A percentile compares a stretch with the other conserved stretches of the same genome.
Evolutionary conservation across 2,329 filamentous ascomycete species (phyloP).

Genomic region (Tothia fuscella): DNA sequence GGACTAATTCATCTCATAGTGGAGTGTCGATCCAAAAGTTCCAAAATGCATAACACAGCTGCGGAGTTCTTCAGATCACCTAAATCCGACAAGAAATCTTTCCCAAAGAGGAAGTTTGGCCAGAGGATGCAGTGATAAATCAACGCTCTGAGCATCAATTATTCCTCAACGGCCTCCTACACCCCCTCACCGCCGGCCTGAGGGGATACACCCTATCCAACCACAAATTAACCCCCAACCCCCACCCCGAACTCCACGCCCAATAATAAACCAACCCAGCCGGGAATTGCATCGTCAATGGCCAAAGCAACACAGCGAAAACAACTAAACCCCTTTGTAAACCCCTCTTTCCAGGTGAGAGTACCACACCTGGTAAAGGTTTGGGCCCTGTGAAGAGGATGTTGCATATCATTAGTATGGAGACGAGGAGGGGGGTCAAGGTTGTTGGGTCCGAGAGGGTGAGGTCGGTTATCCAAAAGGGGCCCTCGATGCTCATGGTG

Average conservation of each 20-base stretch:
- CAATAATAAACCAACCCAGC: conserved; percentile 10
- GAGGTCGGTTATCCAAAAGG: conserved; percentile 3
- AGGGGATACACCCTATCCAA: not conserved
- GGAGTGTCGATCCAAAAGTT: too few species aligned
- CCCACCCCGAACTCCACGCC: conserved; percentile 6
- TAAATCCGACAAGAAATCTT: too few species aligned
- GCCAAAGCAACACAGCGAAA: not conserved
- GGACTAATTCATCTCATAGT: too few species aligned
- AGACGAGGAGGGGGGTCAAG: not conserved
- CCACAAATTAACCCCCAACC: not conserved
- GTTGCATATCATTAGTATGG: conserved; percentile 4
- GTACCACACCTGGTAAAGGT: not conserved
- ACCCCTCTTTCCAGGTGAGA: not conserved
- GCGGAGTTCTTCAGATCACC: too few species aligned
- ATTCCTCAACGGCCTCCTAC: conserved; percentile 1
- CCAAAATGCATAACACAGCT: too few species aligned
- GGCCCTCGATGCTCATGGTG: conserved; percentile 7
- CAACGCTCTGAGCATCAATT: too few species aligned
- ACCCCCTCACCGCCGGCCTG: not conserved
- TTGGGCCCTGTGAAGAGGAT: not conserved
- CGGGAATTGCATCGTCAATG: conserved; percentile 3
- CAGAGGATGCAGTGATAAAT: too few species aligned
- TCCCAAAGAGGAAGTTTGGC: too few species aligned
- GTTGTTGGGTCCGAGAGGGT: conserved; percentile 8
- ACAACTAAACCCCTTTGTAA: conserved; percentile 2